Evolutionary conservation across 495 filamentous ascomycete genomes (phyloP).

Genomic region (Aspergillus hancockii): DNA sequence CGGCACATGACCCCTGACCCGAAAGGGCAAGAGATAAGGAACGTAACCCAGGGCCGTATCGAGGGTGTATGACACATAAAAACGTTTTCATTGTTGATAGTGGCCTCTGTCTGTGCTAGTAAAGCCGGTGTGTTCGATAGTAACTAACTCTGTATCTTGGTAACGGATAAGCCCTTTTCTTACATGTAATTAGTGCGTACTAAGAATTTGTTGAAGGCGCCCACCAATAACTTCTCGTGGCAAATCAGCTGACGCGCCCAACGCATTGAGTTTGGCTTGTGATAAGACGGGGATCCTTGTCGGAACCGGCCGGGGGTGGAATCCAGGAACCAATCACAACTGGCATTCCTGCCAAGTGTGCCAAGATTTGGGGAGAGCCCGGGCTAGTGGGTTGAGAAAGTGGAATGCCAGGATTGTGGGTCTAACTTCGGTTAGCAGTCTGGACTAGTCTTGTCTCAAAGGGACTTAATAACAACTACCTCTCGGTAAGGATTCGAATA

Average conservation of each 20-base stretch:
- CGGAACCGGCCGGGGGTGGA: slow-evolving; percentile 17
- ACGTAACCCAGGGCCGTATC: too few species aligned
- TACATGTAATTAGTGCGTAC: neutral
- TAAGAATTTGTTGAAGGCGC: neutral
- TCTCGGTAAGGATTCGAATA: neutral
- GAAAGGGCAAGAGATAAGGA: neutral
- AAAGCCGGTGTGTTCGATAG: neutral
- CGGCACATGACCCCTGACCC: slow-evolving; percentile 1
- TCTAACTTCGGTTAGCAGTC: neutral
- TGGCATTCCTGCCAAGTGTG: slow-evolving; percentile 11
- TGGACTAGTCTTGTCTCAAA: neutral
- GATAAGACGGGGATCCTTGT: slow-evolving; percentile 11
- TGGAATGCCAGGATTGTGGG: slow-evolving; percentile 4
- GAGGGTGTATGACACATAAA: neutral
- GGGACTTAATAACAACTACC: neutral
- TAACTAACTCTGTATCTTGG: neutral
- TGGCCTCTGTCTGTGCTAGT: neutral
- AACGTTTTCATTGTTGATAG: neutral
- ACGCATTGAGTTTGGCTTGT: slow-evolving; percentile 4
- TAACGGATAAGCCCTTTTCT: neutral
- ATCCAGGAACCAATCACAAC: slow-evolving; percentile 9
- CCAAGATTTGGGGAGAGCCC: slow-evolving; percentile 16
- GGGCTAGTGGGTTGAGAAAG: slow-evolving; percentile 10
- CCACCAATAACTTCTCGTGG: slow-evolving; percentile 9
- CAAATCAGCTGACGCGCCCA: slow-evolving; percentile 13